Conservation (phyloP, 805 yeast genomes). For the Spencermartinsiella europaea region DNA sequence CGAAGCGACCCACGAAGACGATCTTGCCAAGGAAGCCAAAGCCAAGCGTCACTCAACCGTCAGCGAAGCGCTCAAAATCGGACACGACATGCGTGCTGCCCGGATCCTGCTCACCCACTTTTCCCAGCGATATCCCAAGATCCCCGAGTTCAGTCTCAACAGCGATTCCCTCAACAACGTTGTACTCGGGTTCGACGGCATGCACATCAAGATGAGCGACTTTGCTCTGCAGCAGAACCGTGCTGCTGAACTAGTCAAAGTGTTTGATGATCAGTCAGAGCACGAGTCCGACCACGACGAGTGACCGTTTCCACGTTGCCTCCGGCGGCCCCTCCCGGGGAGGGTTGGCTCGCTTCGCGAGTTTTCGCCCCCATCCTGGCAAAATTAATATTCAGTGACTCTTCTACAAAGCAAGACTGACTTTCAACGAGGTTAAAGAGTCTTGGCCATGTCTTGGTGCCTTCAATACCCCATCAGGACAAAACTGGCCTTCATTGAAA, state of each 20-base stretch:
- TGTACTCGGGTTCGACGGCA: slow-evolving; percentile 62
- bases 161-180: slow-evolving; percentile 16
- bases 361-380: no score
- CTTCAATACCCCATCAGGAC: no score
- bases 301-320: no score
- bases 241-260: slow-evolving; percentile 19
- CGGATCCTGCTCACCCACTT: slow-evolving; percentile 82
- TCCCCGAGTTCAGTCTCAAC: slow-evolving; percentile 33
- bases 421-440: no score
- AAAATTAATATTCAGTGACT: no score
- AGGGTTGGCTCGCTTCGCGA: no score
- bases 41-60: slow-evolving; percentile 83
- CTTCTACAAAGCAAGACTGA: no score
- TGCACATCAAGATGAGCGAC: slow-evolving; percentile 45
- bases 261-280: slow-evolving; percentile 14
- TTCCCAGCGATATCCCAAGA: slow-evolving; percentile 76
- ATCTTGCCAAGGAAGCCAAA: slow-evolving; percentile 67
- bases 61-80: slow-evolving; percentile 73
- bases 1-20: slow-evolving; percentile 89
- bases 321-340: no score
- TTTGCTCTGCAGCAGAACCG: slow-evolving; percentile 34
- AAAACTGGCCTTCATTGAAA: no score
- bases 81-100: slow-evolving; percentile 64
- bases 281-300: background rate
- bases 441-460: no score